Conservation (phyloP, 768 basidiomycete genomes). For the Lentinula sp. region DNA sequence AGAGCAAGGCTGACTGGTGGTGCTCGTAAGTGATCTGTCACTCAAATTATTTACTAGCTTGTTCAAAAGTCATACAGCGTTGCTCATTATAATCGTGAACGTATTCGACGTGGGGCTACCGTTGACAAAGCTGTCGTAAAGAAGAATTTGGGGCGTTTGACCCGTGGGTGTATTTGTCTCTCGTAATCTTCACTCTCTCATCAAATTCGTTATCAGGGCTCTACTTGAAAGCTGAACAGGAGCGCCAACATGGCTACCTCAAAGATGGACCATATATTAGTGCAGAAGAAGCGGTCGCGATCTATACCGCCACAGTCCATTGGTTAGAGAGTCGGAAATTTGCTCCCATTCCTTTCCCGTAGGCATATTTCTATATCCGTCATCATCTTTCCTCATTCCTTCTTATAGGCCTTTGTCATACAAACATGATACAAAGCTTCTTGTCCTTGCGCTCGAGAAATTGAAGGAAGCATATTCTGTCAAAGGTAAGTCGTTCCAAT, state of each 20-base stretch:
- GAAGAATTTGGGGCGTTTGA: conserved; percentile 97
- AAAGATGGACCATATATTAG: conserved; percentile 99
- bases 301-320: conserved; percentile 97
- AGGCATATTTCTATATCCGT: conserved; percentile 18
- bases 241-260: conserved; percentile 96
- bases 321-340: conserved; percentile 99
- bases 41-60: background rate
- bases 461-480: conserved; percentile 98
- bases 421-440: conserved; percentile 97
- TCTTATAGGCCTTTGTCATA: conserved; percentile 79
- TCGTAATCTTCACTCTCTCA: background rate
- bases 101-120: conserved; percentile 93
- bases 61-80: conserved; percentile 40
- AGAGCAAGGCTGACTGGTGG: conserved; percentile 99
- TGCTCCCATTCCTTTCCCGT: conserved; percentile 98
- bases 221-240: conserved; percentile 98
- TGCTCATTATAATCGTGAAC: conserved; percentile 96
- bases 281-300: conserved; percentile 97
- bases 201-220: conserved; percentile 43
- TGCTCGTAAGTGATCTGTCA: conserved; percentile 53
- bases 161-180: conserved; percentile 48
- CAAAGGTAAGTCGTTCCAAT: conserved; percentile 45
- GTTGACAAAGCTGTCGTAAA: conserved; percentile 99
- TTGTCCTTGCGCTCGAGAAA: conserved; percentile 96
- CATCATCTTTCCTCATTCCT: background rate